Base-by-base conservation (phyloP, 805 yeast genomes). In the Lipomyces kockii region DNA sequence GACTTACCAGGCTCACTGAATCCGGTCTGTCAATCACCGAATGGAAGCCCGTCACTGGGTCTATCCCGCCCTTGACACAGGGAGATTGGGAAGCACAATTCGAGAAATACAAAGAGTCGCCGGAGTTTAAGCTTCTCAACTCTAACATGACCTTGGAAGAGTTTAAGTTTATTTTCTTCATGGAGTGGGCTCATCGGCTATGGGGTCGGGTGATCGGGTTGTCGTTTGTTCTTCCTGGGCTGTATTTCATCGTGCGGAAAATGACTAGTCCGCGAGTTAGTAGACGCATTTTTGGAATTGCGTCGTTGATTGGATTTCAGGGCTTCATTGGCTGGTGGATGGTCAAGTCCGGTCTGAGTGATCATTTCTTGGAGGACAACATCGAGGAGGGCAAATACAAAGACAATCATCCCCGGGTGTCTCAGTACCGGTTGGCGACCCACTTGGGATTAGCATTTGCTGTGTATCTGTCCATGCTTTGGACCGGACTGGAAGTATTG, bases 321-420 rank as follows among this genome's bases (percentile, higher is more conserved):
- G 99, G 99, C 62, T 90, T 89, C 62, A 89, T 95, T 72, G 99
- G 99, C 39, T 95, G 99, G 99, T 95, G 99, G 99, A 95, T 95
- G 99, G 99, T 95, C 62, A 87, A 90, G 74, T 91, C 97, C 9
- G 99, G 99, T 37, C 83, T 95, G 64, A 97, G 92, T 76, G 89
- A 89, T 75, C 84, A 88, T 56, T 89, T 89, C 75, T 81, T 95
- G 59, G 85, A 84, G 27, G 92, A 89, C 71, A 85, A 97, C 77
- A 89, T 86, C 58, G 87, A 97, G 0, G 65, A 65, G 7, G 73
- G 72, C 20, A 66, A 67, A 52, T 60, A 60, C 61, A 62, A 61
- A 39, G 70, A 69, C 37, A 67, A 60, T 12, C 96, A 94, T 76
- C 99, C 99, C n/a, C 92, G 99, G 0, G 99, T 95, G 2, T 91